phyloP scores from a whole-genome alignment of 73 alveolate genomes.

The Diophrys appendiculata region DNA sequence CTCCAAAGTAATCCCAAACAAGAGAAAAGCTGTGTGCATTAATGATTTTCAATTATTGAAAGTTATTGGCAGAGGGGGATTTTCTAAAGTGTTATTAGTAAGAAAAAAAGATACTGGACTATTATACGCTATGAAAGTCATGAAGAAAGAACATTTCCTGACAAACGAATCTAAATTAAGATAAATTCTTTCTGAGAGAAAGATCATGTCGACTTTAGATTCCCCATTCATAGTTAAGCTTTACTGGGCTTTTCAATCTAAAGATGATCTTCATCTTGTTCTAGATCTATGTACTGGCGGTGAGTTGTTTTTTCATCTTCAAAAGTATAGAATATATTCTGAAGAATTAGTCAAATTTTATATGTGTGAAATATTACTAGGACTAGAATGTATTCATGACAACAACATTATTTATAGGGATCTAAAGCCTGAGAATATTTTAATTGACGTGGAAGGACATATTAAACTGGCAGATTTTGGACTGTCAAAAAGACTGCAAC shows the following conservation, averaged over 20 bases:
- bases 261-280: conserved; percentile 53
- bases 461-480: conserved; percentile 87
- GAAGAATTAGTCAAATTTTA: conserved; percentile 80
- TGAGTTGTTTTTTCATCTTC: conserved; percentile 47
- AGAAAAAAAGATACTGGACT: conserved; percentile 51
- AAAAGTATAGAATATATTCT: conserved; percentile 48
- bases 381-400: conserved; percentile 79
- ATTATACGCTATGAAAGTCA: conserved; percentile 57
- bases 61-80: conserved; percentile 89
- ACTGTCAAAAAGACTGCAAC: conserved; percentile 66
- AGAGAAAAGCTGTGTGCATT: conserved; percentile 23
- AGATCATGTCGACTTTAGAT: conserved; percentile 47
- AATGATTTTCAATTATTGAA: conserved; percentile 65
- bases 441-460: conserved; percentile 86
- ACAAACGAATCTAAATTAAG: conserved; percentile 39
- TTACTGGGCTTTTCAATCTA: conserved; percentile 60
- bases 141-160: conserved; percentile 44
- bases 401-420: conserved; percentile 87
- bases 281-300: conserved; percentile 70
- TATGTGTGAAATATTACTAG: conserved; percentile 78
- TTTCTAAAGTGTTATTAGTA: conserved; percentile 63
- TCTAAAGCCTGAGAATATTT: conserved; percentile 92
- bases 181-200: conserved; percentile 53
- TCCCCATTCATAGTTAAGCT: conserved; percentile 51
- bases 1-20: conserved; percentile 35